A percentile compares a stretch with the other conserved stretches of the same genome.
Conservation (phyloP, 805 yeast species). For the Monosporozyma solicola region DNA sequence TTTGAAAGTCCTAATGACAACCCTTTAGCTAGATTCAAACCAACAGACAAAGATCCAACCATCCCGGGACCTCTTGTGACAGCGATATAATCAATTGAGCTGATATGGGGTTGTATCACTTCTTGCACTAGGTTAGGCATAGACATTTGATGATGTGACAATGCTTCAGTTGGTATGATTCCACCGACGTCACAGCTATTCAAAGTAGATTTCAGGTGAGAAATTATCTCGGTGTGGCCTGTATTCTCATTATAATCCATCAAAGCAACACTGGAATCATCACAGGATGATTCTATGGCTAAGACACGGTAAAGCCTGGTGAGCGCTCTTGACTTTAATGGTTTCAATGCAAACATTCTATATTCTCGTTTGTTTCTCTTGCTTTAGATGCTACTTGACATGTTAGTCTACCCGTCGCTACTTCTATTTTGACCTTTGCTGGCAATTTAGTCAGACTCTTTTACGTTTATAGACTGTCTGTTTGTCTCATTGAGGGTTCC, state of each 20-base stretch:
- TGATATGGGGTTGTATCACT: not conserved
- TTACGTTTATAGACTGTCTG: not conserved
- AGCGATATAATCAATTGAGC: conserved; percentile 59
- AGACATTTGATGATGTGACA: conserved; percentile 59
- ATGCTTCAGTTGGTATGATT: conserved; percentile 78
- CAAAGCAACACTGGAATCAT: conserved; percentile 85
- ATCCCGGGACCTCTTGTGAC: conserved; percentile 96
- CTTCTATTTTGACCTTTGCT: not conserved
- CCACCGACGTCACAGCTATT: conserved; percentile 69
- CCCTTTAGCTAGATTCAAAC: conserved; percentile 80
- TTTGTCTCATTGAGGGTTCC: not conserved
- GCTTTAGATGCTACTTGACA: not conserved
- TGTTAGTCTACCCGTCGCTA: not conserved
- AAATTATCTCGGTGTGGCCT: conserved; percentile 30
- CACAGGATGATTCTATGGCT: conserved; percentile 91
- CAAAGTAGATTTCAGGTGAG: conserved; percentile 56
- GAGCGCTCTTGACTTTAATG: not conserved
- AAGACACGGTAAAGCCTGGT: conserved; percentile 36
- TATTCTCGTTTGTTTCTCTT: not conserved
- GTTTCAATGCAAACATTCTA: not conserved
- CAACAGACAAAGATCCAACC: conserved; percentile 79
- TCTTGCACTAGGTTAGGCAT: conserved; percentile 43
- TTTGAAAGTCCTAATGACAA: conserved; percentile 64
- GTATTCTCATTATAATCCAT: conserved; percentile 37
- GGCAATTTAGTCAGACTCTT: not conserved